Evolutionary conservation across 192 early-diverging fungal genomes (phyloP).

Genomic region (Entomortierella lignicola): DNA sequence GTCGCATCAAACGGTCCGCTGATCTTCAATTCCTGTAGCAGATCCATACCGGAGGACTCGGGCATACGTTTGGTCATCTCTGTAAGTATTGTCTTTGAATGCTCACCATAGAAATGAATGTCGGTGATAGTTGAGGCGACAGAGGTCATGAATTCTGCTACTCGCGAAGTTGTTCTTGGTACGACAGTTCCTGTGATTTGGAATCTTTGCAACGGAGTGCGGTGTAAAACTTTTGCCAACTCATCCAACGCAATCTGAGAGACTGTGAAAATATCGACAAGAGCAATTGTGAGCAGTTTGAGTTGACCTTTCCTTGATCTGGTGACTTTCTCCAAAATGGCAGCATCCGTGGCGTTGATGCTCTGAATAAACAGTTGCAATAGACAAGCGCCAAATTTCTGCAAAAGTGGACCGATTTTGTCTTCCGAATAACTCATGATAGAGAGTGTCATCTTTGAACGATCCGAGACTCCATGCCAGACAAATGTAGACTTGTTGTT

Average conservation of each 20-base stretch:
- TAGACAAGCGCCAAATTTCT: constrained; percentile 38
- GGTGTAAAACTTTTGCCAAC: constrained; percentile 22
- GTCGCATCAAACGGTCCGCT: constrained; percentile 27
- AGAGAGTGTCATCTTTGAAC: constrained; percentile 34
- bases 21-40: constrained; percentile 15
- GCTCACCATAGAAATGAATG: constrained; percentile 27
- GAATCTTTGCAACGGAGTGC: constrained; percentile 8
- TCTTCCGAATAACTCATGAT: constrained; percentile 35
- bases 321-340: constrained; percentile 35
- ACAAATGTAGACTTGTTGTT: constrained; percentile 24
- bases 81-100: constrained; percentile 9
- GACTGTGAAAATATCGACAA: constrained; percentile 22
- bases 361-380: constrained; percentile 21
- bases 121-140: constrained; percentile 33
- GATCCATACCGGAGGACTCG: constrained; percentile 13
- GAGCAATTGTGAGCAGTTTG: constrained; percentile 21
- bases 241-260: constrained; percentile 14
- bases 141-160: constrained; percentile 28
- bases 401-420: constrained; percentile 40
- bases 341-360: constrained; percentile 24
- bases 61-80: constrained; percentile 30
- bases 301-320: constrained; percentile 31
- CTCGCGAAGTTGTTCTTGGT: background rate
- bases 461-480: constrained; percentile 35
- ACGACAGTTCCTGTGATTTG: constrained; percentile 23